phyloP scores from a whole-genome alignment of 345 rosid genomes.

The Euphorbia pulcherrima region DNA sequence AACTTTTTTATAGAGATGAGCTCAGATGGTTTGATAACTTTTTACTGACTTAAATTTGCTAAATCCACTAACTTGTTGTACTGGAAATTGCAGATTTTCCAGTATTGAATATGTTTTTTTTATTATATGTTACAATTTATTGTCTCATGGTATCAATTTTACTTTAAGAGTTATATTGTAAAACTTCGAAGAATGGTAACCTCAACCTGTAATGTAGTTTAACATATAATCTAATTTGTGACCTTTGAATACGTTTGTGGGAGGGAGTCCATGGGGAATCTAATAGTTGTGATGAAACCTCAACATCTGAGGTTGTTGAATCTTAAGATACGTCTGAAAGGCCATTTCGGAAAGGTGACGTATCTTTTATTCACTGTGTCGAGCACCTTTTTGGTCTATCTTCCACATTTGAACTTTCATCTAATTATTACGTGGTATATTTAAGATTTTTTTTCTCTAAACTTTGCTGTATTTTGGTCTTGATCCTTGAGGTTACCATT shows the following conservation, averaged over 20 bases:
- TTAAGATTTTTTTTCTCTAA: background rate
- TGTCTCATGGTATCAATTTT: background rate
- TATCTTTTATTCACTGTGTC: background rate
- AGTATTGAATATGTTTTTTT: background rate
- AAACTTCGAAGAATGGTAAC: background rate
- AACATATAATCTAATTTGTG: constrained; percentile 6
- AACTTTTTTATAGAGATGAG: background rate
- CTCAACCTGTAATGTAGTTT: background rate
- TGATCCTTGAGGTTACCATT: background rate
- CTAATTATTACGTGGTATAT: background rate
- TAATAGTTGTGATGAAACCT: constrained; percentile 43
- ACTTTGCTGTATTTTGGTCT: background rate
- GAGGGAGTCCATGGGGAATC: constrained; percentile 72
- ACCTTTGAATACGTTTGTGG: constrained; percentile 19
- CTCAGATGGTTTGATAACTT: background rate
- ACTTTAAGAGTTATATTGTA: background rate
- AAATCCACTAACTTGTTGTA: background rate
- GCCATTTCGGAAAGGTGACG: constrained; percentile 68
- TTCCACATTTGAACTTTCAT: background rate
- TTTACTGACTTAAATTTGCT: background rate
- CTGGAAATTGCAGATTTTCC: background rate
- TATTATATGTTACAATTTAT: background rate
- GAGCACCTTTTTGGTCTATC: background rate
- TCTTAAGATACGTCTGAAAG: constrained; percentile 49
- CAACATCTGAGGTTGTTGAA: constrained; percentile 48